Base-by-base conservation (phyloP, 495 filamentous ascomycete genomes). In the Annulohypoxylon moriforme region DNA sequence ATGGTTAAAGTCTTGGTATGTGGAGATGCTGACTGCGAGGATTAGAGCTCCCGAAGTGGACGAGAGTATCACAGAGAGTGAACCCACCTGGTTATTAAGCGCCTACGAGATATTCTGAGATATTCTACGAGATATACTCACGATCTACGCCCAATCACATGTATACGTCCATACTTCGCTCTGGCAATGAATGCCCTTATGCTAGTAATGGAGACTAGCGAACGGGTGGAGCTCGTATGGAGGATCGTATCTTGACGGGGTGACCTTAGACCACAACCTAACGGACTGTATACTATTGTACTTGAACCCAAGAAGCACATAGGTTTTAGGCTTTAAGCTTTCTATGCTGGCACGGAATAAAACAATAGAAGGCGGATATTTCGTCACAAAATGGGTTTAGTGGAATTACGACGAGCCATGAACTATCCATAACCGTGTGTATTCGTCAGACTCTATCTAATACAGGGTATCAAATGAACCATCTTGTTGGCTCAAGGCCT, bases 41-140 rank as follows among this genome's bases (percentile, higher is more conserved):
- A 44, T 59, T 69, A 97, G 94, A 96, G 79, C 80, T 97, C 49
- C 94, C 94, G 46, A 98, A 98, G 82, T 98, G 94, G 94, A 98
- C 94, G 63, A 88, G 94, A 85, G 90, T 98, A 56, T 94, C 91
- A 63, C 94, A 98, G 81, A 85, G 94, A 79, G 73, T 98, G 72
- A 98, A 98, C 81, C 94, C 94, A 53, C 94, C 94, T 53, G 94
- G 94, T 75, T 98, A 94, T 79, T 98, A 90, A 89, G 66, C 66
- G 42, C 24, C 33, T 52, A 25, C 25, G n/a, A 22, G 1, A 47
- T 24, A 53, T 31, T 52, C 29, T n/a, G 5, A 8, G 1, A 47
- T 31, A 60, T 31, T 40, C 29, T 52, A 20, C n/a, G 5, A 8
- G 1, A 47, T 31, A 60, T 31, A 31, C 29, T 14, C 22, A 11